Conservation (phyloP, 371 early-diverging fungal species). For the Mortierella sp. region DNA sequence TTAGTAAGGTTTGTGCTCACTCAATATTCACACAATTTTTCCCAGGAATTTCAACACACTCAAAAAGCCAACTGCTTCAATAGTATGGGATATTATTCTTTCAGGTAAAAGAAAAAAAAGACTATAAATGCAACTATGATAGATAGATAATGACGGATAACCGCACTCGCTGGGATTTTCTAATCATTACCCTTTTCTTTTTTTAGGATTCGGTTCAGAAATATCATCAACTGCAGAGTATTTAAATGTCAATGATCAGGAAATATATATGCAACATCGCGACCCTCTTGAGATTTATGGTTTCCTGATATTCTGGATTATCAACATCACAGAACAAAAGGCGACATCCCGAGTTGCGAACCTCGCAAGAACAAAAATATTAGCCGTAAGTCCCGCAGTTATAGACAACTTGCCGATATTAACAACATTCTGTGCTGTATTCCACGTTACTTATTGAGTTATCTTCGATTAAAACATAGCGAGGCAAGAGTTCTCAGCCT, state of each 20-base stretch:
- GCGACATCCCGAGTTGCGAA: constrained; percentile 55
- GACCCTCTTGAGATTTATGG: constrained; percentile 80
- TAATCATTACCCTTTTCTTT: no score
- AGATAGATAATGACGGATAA: neutral
- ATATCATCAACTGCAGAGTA: constrained; percentile 69
- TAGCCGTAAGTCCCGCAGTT: constrained; percentile 20
- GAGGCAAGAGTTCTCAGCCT: constrained; percentile 29
- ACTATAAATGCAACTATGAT: constrained; percentile 10
- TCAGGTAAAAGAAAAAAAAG: constrained; percentile 65
- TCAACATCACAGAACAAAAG: constrained; percentile 73
- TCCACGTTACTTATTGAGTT: neutral
- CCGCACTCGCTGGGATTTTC: neutral
- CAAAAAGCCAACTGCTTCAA: constrained; percentile 43
- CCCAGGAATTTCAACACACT: constrained; percentile 44
- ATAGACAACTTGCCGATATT: no score
- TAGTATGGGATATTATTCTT: constrained; percentile 70
- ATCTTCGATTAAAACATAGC: constrained; percentile 12
- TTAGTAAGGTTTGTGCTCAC: no score
- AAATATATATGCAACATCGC: constrained; percentile 74
- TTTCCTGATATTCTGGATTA: constrained; percentile 80
- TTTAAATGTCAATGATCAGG: constrained; percentile 72
- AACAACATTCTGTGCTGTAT: no score
- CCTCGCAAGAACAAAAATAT: constrained; percentile 52
- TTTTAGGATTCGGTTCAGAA: constrained; percentile 73
- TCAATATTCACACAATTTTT: no score